Percentiles rank a stretch among this genome's conserved stretches.
Evolutionary conservation across 495 filamentous ascomycete genomes (phyloP).

Genomic region (Penicillium cosmopolitanum): DNA sequence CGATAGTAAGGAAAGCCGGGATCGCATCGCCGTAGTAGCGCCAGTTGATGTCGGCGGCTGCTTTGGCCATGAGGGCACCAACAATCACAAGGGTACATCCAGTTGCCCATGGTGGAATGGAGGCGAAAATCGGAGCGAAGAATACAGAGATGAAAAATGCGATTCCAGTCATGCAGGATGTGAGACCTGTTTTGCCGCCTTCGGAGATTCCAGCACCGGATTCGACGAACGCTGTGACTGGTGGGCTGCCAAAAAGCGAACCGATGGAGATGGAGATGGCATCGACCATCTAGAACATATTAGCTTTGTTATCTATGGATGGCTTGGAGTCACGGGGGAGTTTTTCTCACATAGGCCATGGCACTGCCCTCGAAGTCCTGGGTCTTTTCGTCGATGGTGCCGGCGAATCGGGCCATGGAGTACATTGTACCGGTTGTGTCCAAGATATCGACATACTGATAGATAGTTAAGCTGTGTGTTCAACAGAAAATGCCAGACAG

Average conservation of each 20-base stretch:
- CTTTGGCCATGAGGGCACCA: conserved; percentile 77
- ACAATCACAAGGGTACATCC: conserved; percentile 81
- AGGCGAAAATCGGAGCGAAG: conserved; percentile 85
- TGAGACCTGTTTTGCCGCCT: conserved; percentile 80
- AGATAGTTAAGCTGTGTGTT: conserved; percentile 4
- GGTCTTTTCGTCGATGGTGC: conserved; percentile 71
- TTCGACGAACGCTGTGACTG: conserved; percentile 83
- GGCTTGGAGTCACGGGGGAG: not conserved
- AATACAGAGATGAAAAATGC: conserved; percentile 87
- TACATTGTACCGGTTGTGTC: conserved; percentile 79
- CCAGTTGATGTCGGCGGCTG: conserved; percentile 83
- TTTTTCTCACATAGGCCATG: conserved; percentile 61
- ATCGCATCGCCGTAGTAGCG: conserved; percentile 75
- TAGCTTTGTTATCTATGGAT: conserved; percentile 8
- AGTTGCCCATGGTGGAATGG: conserved; percentile 82
- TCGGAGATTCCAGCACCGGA: conserved; percentile 84
- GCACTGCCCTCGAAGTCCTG: conserved; percentile 80
- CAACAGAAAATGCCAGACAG: too few species aligned
- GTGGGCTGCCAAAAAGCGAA: conserved; percentile 70
- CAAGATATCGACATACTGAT: conserved; percentile 79
- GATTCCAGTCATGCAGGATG: conserved; percentile 72
- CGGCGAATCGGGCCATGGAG: conserved; percentile 79
- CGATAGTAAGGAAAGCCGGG: conserved; percentile 79
- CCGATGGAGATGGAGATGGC: conserved; percentile 78
- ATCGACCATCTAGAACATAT: conserved; percentile 60